Percentiles rank a stretch among this genome's conserved stretches.
Evolutionary conservation across 116 monocot genomes (phyloP).

Genomic region (Posidonia oceanica): DNA sequence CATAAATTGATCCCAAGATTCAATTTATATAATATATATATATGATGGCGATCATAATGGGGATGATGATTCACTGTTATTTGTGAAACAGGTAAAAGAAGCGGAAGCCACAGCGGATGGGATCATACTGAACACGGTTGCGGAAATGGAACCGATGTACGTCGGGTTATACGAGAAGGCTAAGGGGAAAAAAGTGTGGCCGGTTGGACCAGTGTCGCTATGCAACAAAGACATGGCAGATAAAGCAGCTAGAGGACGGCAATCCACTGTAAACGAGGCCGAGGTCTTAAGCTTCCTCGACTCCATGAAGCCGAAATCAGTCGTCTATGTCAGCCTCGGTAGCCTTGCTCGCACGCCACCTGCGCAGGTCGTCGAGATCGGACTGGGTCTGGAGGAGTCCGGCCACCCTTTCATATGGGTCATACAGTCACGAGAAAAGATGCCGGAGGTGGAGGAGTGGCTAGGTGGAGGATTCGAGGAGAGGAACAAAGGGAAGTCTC

Average conservation of each 20-base stretch:
- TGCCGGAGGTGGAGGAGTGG: conserved; percentile 3
- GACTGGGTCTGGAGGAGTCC: conserved; percentile 7
- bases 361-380: conserved; percentile 3
- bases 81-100: background rate
- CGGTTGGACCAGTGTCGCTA: conserved; percentile 24
- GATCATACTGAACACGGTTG: conserved; percentile 16
- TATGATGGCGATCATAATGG: no score
- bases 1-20: no score
- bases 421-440: background rate
- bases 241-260: background rate
- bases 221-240: conserved; percentile 10
- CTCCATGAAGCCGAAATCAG: conserved; percentile 10
- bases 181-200: conserved; percentile 10
- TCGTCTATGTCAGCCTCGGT: conserved; percentile 12
- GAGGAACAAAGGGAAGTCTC: background rate
- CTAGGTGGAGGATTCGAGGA: conserved; percentile 9
- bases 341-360: background rate
- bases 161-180: background rate
- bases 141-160: conserved; percentile 12
- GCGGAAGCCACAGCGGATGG: conserved; percentile 5
- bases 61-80: no score
- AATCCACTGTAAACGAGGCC: background rate
- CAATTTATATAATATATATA: background rate
- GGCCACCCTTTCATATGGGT: conserved; percentile 13
- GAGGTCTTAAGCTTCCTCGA: conserved; percentile 6